Base-by-base conservation (phyloP, 225 moss, liverwort and hornwort species). In the Sphagnum contortum region DNA sequence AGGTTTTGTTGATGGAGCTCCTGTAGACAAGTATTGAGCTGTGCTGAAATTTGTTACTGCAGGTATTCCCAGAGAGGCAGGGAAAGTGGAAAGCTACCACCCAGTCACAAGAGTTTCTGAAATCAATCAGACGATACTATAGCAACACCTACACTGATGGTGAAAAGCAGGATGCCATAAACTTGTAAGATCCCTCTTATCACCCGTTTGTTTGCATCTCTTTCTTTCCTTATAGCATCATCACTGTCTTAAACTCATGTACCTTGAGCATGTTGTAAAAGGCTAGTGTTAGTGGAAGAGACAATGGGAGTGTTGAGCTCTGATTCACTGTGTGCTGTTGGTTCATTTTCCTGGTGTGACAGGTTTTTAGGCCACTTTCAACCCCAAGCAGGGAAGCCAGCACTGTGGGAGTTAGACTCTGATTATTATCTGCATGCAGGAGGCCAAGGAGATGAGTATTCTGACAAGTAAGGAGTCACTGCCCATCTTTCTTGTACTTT, bases 161-260 rank as follows among this genome's bases (percentile, higher is more conserved):
- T 58, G 94, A 91, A 74, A 95, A 95, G 72, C 91, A 91, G 70
- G 91, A 95, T 74, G 94, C 94, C 9, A 95, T 95, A 67, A 95
- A 95, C 67, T 77, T 95, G 89, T 94, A 81, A 94, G 93, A 67
- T 49, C 64, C 12, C 46, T 50, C 53, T 63, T 63, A 48, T 7
- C 13, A 6, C 7, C 5, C 8, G 58, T 44, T 58, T 58, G 58
- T 58, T 58, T 5, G 10, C 58, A 5, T 13, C 12, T 58, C 11
- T 5, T 57, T 57, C 12, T 57, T 45, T 46, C 47, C 29, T 0
- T 29, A 1, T 29, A 29, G 29, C 29, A 29, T 29, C 29, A 29
- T 29, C 29, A 29, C 29, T 29, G 29, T 29, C 29, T 29, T 29
- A 29, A 1, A 29, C 29, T 29, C 29, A 29, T 29, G 29, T 29